Evolutionary conservation across 1,284 basidiomycete genomes (phyloP).

Genomic region (Boletus albobrunnescens): DNA sequence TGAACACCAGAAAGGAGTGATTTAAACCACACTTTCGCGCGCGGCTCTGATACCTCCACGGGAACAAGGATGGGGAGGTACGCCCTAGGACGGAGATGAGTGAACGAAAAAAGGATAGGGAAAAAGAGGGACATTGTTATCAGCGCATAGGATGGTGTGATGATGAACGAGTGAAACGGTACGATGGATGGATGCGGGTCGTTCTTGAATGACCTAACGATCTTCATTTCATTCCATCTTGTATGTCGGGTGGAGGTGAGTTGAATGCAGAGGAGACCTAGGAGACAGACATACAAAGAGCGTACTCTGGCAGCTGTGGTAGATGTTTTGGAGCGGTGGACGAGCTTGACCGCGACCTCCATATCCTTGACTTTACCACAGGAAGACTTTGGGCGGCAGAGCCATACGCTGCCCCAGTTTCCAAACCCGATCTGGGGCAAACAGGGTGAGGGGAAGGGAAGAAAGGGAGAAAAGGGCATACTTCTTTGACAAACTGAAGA

Average conservation of each 20-base stretch:
- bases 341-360: slow-evolving; percentile 85
- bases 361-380: slow-evolving; percentile 40
- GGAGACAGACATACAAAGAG: slow-evolving; percentile 57
- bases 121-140: slow-evolving; percentile 71
- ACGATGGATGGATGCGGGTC: slow-evolving; percentile 89
- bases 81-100: slow-evolving; percentile 46
- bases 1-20: slow-evolving; percentile 84
- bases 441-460: slow-evolving; percentile 3
- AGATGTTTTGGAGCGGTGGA: slow-evolving; percentile 73
- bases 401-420: slow-evolving; percentile 85
- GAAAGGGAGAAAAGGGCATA: slow-evolving; percentile 24
- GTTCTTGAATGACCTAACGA: slow-evolving; percentile 74
- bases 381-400: slow-evolving; percentile 58
- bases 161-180: slow-evolving; percentile 87
- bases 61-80: slow-evolving; percentile 76
- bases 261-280: slow-evolving; percentile 1
- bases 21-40: slow-evolving; percentile 80
- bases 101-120: slow-evolving; percentile 3
- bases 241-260: slow-evolving; percentile 5
- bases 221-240: slow-evolving; percentile 95
- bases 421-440: slow-evolving; percentile 69
- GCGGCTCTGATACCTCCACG: slow-evolving; percentile 74
- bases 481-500: slow-evolving; percentile 74
- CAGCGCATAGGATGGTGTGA: slow-evolving; percentile 84
- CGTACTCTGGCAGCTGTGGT: slow-evolving; percentile 84